Evolutionary conservation across 805 yeast genomes (phyloP), one percentile per base, ranked within the genome.

Genomic region (Yarrowia osloensis): DNA sequence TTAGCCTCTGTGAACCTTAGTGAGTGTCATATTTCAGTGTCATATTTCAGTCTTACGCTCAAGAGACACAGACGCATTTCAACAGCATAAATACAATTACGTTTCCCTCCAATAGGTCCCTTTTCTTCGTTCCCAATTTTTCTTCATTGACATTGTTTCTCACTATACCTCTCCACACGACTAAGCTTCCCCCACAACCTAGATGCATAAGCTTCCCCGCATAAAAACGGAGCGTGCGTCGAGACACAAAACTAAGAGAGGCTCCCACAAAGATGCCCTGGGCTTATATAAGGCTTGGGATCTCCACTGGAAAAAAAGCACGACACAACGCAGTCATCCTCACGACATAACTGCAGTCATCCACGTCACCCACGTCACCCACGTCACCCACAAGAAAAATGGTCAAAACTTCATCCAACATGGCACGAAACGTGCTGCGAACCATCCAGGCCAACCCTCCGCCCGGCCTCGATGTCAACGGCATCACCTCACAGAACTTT

Each of bases 371-470:
- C 11, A 2, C 29, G 39, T 17, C 50, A 2, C 17, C 31, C 31
- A 42, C 7, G 4, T 28, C 29, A 28, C 47, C 13, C 47, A 35
- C 50, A 15, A 1, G 31, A 17, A 24, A 19, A 5, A 57, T 57
- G 63, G 63, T 57, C 26, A 57, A 40, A 15, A 57, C 63, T 7
- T 44, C 54, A 1, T 13, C 66, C 2, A 29, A 44, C 5, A 21
- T 61, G 4, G 66, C 66, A 44, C 66, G 66, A 61, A 61, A 61
- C 54, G 66, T 61, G 52, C 66, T 61, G 24, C 15, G 66, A 61
- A 35, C 54, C 24, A 33, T 61, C 44, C 66, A 61, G 54, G 66
- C 66, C 22, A 61, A 61, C 54, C 66, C 66, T 11, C 66, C 66
- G 2, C 66, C 66, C 9, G 66, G 66, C 12, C 44, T 61, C 26